Evolutionary conservation across 2,329 filamentous ascomycete genomes (phyloP), one percentile per base, ranked within the genome.

Genomic region (Pseudogymnoascus sp.): DNA sequence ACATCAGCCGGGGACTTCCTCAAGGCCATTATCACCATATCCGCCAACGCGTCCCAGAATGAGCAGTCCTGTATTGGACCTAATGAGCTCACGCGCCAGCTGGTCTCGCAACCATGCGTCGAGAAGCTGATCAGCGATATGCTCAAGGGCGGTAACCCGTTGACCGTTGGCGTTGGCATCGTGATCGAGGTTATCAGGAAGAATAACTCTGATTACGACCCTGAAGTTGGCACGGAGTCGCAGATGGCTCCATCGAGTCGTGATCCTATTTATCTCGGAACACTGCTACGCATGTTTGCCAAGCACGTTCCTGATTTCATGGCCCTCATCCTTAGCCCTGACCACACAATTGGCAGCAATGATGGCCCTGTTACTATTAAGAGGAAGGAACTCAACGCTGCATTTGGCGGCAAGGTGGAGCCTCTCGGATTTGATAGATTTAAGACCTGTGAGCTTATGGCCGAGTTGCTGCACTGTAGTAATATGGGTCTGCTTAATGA

Each of bases 381-480:
- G 69, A 88, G 89, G 72, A 84, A 88, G 52, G 86, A 88, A 63
- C 79, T 97, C 38, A 88, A 86, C 69, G 93, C 92, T 2, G 94
- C 94, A 0, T 99, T 96, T 78, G 92, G 92, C 61, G 85, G 87
- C 52, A 90, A 89, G 74, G 92, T 99, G 61, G 92, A 97, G 74
- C 93, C 94, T 3, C 82, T 99, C 8, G 94, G 94, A 2, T 99
- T 99, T 72, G 94, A 99, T 75, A 84, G 94, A 19, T 99, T 99
- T 80, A 99, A 99, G 80, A 97, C 94, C 0, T 99, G 94, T 74
- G 94, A 99, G 76, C 81, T 99, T 64, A 97, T 99, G 94, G 94
- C 94, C 0, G 94, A 99, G 75, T 80, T 99, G 49, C 78, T 99
- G 39, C 94, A 99, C 75, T 99, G 94, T 76, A 97, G 93, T 74